A percentile compares a stretch with the other conserved stretches of the same genome.
These are phyloP conservation scores for Lactarius evosmus DNA, from an alignment of 768 basidiomycete species.

Conservation along the genomic window DNA sequence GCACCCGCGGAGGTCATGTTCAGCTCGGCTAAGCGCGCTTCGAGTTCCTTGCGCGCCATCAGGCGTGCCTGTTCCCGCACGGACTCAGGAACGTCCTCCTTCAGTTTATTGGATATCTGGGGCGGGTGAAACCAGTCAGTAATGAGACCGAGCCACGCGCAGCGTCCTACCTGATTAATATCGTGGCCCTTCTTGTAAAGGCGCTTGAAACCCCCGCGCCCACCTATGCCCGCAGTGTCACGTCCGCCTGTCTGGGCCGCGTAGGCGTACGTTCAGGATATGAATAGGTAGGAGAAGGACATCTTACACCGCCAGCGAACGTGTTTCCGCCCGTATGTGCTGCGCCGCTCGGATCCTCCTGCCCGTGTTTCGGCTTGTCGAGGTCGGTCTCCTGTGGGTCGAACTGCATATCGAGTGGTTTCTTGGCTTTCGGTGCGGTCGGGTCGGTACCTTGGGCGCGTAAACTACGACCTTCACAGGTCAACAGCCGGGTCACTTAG, in stretches of 20 bases:
- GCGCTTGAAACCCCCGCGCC: constrained; percentile 65
- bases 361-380: constrained; percentile 56
- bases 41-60: constrained; percentile 63
- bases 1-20: constrained; percentile 58
- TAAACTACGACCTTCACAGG: background rate
- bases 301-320: constrained; percentile 59
- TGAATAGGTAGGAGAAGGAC: background rate
- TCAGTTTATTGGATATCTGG: constrained; percentile 51
- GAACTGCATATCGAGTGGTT: constrained; percentile 51
- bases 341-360: constrained; percentile 55
- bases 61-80: constrained; percentile 60
- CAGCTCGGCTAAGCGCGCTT: constrained; percentile 58
- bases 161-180: constrained; percentile 50
- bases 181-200: constrained; percentile 55
- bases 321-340: constrained; percentile 57
- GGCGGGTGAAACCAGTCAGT: background rate
- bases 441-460: background rate
- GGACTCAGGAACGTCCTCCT: constrained; percentile 56
- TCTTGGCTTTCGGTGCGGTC: constrained; percentile 50
- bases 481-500: background rate
- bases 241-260: constrained; percentile 54
- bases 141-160: background rate
- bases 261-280: background rate
- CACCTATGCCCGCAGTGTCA: constrained; percentile 64
- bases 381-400: constrained; percentile 50